Base-by-base conservation (phyloP, 2,329 filamentous ascomycete species). In the Colletotrichum musae region DNA sequence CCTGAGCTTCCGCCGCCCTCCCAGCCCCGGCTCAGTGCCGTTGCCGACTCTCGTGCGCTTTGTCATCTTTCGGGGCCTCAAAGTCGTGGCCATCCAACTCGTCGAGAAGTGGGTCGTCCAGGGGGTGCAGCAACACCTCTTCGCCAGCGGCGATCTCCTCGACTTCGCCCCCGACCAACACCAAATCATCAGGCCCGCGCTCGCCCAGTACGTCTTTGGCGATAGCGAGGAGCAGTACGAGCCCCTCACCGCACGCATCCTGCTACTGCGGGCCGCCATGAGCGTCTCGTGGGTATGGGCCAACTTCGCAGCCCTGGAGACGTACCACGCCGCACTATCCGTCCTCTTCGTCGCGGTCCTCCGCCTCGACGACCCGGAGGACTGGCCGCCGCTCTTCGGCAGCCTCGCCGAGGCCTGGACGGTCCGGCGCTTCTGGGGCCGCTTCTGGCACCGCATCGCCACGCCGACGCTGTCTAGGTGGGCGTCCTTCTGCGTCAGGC, bases 371-470 rank as follows among this genome's bases (percentile, higher is more conserved):
- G 41, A 62, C 16, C 56, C 57, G 24, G 32, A 47, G 65, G 66
- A 70, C 3, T 72, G 70, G 70, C 63, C 70, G 5, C 57, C 67
- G 16, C 39, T 72, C 13, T 72, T 68, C 50, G 68, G 70, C n/a
- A 68, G 54, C 28, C 4, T 53, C 16, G 10, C 60, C 13, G 43
- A 72, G 5, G 63, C 58, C 12, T 63, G 50, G 58, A 50, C 48
- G 21, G 13, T 72, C 2, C 56, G 58, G 1, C 59, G 68, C 9
- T 70, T 72, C 52, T 72, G 70, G 70, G 63, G 61, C 4, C 47
- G 43, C 10, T 70, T 68, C 56, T 72, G 70, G 70, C 70, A 72
- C 41, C 56, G 66, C 3, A 32, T 70, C 16, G 28, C 54, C 6
- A 45, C 58, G 2, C 56, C 65, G 13, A 62, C 70, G 6, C 26